Evolutionary conservation across 164 flowering plant genomes (phyloP).

Genomic region (Magnolia changhungtana): DNA sequence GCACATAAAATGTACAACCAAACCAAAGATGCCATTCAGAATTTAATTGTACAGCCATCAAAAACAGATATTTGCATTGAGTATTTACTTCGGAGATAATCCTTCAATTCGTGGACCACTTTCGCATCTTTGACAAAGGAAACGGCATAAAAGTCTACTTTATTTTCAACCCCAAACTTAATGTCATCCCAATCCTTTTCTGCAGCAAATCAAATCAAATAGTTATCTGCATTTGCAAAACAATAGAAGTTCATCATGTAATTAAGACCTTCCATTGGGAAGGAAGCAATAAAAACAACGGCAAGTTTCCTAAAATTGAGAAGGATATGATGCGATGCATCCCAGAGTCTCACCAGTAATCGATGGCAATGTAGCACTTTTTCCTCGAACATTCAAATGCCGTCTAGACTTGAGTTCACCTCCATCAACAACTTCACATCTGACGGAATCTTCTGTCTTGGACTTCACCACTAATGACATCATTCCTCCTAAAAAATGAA

Average conservation of each 20-base stretch:
- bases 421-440: slow-evolving; percentile 96
- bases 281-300: slow-evolving; percentile 1
- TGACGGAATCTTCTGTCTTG: slow-evolving; percentile 86
- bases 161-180: slow-evolving; percentile 89
- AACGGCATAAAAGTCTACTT: slow-evolving; percentile 94
- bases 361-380: slow-evolving; percentile 73
- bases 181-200: slow-evolving; percentile 44
- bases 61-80: background rate
- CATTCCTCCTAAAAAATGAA: slow-evolving; percentile 76
- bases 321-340: background rate
- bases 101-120: slow-evolving; percentile 88
- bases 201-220: slow-evolving; percentile 31
- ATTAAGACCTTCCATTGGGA: background rate
- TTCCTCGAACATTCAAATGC: slow-evolving; percentile 96
- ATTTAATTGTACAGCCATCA: background rate
- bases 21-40: background rate
- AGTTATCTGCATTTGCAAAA: slow-evolving; percentile 8
- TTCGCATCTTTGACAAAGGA: slow-evolving; percentile 95
- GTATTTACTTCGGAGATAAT: slow-evolving; percentile 64
- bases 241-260: background rate
- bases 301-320: background rate
- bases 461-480: slow-evolving; percentile 90
- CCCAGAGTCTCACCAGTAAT: slow-evolving; percentile 46
- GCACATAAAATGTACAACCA: background rate
- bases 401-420: slow-evolving; percentile 96